Evolutionary conservation across 768 basidiomycete species (phyloP).

Genomic region (Psilocybe tampanensis): DNA sequence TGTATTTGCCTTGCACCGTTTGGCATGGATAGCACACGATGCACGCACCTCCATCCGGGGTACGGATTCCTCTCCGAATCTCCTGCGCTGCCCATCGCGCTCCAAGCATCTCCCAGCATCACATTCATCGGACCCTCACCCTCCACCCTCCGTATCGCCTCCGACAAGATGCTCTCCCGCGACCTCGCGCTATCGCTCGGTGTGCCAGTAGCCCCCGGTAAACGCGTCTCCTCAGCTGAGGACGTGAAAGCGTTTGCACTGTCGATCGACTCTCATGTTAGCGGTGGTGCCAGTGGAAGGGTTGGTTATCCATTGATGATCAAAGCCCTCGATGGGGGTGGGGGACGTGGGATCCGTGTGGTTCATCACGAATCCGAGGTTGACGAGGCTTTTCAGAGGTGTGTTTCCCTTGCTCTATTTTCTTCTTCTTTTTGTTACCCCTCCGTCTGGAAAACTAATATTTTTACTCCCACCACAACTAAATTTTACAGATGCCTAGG

Average conservation of each 20-base stretch:
- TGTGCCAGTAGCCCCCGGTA: conserved; percentile 33
- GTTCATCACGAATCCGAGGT: conserved; percentile 74
- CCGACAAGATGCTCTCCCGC: conserved; percentile 40
- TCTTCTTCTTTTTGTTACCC: neutral
- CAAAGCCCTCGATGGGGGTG: conserved; percentile 90
- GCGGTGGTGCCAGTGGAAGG: neutral
- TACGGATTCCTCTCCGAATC: conserved; percentile 92
- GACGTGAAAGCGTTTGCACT: conserved; percentile 32
- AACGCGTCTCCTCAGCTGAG: conserved; percentile 23
- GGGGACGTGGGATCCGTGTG: conserved; percentile 89
- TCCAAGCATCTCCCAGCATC: conserved; percentile 41
- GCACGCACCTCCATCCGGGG: conserved; percentile 49
- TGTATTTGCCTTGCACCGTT: no score
- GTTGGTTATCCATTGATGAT: conserved; percentile 67
- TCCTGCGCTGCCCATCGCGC: conserved; percentile 75
- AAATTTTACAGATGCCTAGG: conserved; percentile 31
- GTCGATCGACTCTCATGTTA: no score
- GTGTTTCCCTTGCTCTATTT: conserved; percentile 4
- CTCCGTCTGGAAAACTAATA: neutral
- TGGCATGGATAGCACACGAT: conserved; percentile 23
- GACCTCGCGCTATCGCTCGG: conserved; percentile 32
- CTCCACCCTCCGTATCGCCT: conserved; percentile 76
- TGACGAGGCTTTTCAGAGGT: conserved; percentile 72
- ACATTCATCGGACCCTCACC: conserved; percentile 84
- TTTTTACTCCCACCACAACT: no score